Percentiles rank a stretch among this genome's conserved stretches.
Conservation (phyloP, 2,329 filamentous ascomycete genomes). For the Pseudogymnoascus sp. region DNA sequence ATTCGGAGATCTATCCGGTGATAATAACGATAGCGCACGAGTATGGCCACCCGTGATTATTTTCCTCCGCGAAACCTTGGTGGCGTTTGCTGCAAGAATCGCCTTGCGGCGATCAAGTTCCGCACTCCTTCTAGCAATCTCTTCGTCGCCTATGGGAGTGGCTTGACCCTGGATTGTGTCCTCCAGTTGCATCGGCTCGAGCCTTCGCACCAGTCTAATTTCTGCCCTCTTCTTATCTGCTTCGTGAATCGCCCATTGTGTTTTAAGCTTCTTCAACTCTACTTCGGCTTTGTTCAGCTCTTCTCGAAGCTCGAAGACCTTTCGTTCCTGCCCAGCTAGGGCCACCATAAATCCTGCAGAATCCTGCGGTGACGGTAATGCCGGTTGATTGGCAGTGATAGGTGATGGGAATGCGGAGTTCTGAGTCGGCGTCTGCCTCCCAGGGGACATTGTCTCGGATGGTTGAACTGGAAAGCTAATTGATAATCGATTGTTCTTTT, state of each 20-base stretch:
- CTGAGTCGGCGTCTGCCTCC: slow-evolving; percentile 21
- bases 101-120: slow-evolving; percentile 71
- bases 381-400: slow-evolving; percentile 20
- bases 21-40: slow-evolving; percentile 69
- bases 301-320: slow-evolving; percentile 83
- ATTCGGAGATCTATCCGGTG: slow-evolving; percentile 38
- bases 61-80: slow-evolving; percentile 43
- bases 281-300: slow-evolving; percentile 77
- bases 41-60: slow-evolving; percentile 62
- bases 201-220: slow-evolving; percentile 49
- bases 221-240: slow-evolving; percentile 67
- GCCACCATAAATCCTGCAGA: slow-evolving; percentile 62
- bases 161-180: slow-evolving; percentile 20
- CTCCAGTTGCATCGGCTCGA: slow-evolving; percentile 43
- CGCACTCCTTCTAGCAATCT: slow-evolving; percentile 28
- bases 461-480: slow-evolving; percentile 27
- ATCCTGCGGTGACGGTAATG: slow-evolving; percentile 24
- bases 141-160: slow-evolving; percentile 7
- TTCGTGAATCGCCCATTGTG: slow-evolving; percentile 73
- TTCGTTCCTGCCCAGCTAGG: slow-evolving; percentile 84
- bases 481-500: slow-evolving; percentile 25
- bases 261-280: slow-evolving; percentile 70
- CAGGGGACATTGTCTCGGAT: slow-evolving; percentile 10
- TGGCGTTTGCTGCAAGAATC: slow-evolving; percentile 45
- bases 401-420: slow-evolving; percentile 22